These are phyloP conservation scores for Penicillium hordei DNA, from an alignment of 2,329 filamentous ascomycete species.

Conservation along the genomic window DNA sequence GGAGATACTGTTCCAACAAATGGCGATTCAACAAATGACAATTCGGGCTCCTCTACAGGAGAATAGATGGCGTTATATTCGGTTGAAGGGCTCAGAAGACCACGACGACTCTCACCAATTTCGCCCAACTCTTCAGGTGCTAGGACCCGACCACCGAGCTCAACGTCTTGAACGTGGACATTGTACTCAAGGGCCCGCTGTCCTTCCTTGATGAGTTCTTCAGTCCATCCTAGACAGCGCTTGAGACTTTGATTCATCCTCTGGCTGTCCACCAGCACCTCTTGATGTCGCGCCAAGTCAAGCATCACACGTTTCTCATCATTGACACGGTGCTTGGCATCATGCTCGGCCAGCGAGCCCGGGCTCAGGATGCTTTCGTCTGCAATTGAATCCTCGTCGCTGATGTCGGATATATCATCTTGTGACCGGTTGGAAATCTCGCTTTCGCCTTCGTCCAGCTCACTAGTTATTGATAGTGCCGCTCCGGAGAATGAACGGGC, in stretches of 20 bases:
- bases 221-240: constrained; percentile 83
- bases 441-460: constrained; percentile 39
- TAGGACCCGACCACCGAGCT: constrained; percentile 78
- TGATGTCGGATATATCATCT: constrained; percentile 41
- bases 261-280: constrained; percentile 83
- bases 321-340: constrained; percentile 59
- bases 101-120: constrained; percentile 31
- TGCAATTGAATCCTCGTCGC: constrained; percentile 40
- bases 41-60: constrained; percentile 7
- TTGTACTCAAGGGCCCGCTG: constrained; percentile 82
- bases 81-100: constrained; percentile 35
- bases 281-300: constrained; percentile 84
- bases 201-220: constrained; percentile 84
- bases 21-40: constrained; percentile 1
- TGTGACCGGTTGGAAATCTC: constrained; percentile 32
- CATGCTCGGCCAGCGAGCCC: constrained; percentile 36
- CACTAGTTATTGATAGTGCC: constrained; percentile 48
- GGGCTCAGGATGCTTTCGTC: constrained; percentile 42
- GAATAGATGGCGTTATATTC: constrained; percentile 14
- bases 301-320: constrained; percentile 82
- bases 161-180: constrained; percentile 74
- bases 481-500: constrained; percentile 48
- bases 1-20: constrained; percentile 4
- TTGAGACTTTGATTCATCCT: constrained; percentile 95
- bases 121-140: constrained; percentile 62